Percentiles rank a stretch among this genome's conserved stretches.
phyloP scores from a whole-genome alignment of 2,329 filamentous ascomycete genomes.

The Apiospora koreana region DNA sequence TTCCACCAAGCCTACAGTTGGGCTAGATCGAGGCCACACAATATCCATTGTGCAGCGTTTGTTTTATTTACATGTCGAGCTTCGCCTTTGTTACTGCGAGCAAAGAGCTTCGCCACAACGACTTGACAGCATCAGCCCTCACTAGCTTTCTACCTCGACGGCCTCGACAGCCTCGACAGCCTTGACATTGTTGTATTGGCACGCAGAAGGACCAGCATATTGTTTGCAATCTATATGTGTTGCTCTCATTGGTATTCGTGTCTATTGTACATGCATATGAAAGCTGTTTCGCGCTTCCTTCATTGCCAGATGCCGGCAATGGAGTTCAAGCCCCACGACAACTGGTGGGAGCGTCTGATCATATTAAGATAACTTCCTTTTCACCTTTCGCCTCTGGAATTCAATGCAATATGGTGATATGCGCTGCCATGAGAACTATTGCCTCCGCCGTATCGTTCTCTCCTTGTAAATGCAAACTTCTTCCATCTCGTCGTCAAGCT shows the following conservation, averaged over 20 bases:
- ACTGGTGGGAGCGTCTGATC: background rate
- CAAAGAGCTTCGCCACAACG: background rate
- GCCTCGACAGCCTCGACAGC: background rate
- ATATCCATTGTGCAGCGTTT: background rate
- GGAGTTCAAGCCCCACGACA: background rate
- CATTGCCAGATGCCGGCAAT: background rate
- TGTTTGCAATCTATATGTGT: background rate
- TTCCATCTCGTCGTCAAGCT: background rate
- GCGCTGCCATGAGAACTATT: background rate
- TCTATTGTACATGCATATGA: background rate
- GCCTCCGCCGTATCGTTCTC: background rate
- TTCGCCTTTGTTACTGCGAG: background rate
- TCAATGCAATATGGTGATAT: background rate
- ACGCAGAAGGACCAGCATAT: no score
- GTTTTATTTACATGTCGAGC: background rate
- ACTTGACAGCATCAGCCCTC: background rate
- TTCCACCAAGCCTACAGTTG: no score
- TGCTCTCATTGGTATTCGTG: background rate
- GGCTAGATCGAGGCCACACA: background rate
- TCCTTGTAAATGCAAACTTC: background rate
- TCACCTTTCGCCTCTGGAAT: background rate
- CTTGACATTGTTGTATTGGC: background rate
- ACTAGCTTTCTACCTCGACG: background rate
- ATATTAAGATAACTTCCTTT: conserved; percentile 8
- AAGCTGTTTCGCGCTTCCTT: background rate